Evolutionary conservation across 371 early-diverging fungal genomes (phyloP), one percentile per base, ranked within the genome.

Genomic region (Mucor sp.): DNA sequence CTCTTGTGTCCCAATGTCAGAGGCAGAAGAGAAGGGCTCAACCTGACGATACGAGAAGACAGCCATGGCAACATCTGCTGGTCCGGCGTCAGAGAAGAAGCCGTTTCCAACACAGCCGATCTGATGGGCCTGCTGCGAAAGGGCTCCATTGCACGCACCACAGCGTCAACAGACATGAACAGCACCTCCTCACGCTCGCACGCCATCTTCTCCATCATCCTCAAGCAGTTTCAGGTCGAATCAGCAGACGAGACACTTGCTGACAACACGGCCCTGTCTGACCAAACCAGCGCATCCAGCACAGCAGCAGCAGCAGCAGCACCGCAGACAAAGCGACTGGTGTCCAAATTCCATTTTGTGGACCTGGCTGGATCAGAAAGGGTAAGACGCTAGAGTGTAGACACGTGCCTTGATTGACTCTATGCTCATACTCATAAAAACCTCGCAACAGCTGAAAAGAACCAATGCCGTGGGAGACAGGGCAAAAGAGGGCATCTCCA

Each of bases 341-440:
- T 60, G 8, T 92, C 94, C 32, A 99, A 98, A 75, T 95, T 97
- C 69, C 95, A 97, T 73, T 99, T 99, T 87, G 99, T 99, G 21
- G 99, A 99, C 83, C 83, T 99, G 68, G 99, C 99, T 32, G 99
- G 99, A 8, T 94, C 94, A 15, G 99, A 99, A 78, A 87, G 99
- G 53, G 92, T 94, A 21, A 65, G 48, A 64, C 93, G 8, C 8
- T 1, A 33, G 7, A 33, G 33, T 8, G n/a, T n/a, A n/a, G n/a
- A n/a, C n/a, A n/a, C n/a, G n/a, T n/a, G n/a, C n/a, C n/a, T n/a
- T n/a, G n/a, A n/a, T n/a, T n/a, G n/a, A n/a, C n/a, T n/a, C n/a
- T n/a, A n/a, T n/a, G n/a, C n/a, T n/a, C n/a, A n/a, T n/a, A 30
- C 6, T 30, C 4, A 30, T 6, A 30, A 30, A 2, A 2, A 4